phyloP scores from a whole-genome alignment of 1,284 basidiomycete genomes.

The Cutaneotrichosporon dermatis region DNA sequence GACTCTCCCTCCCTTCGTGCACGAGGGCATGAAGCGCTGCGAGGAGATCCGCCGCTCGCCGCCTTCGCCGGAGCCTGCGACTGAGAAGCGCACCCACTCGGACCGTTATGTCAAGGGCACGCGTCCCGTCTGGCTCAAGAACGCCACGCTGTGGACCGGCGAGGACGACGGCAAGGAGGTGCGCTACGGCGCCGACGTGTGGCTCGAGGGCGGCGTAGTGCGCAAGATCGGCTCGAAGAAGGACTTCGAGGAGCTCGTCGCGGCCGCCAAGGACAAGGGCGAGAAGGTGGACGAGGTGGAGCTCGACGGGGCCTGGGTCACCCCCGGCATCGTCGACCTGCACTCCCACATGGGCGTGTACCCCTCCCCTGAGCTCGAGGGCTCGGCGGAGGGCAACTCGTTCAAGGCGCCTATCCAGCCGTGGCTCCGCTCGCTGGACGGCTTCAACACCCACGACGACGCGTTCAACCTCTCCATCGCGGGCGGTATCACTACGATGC shows the following conservation, averaged over 20 bases:
- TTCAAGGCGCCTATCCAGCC: constrained; percentile 49
- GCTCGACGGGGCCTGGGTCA: constrained; percentile 51
- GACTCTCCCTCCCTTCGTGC: constrained; percentile 27
- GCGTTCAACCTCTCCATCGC: constrained; percentile 51
- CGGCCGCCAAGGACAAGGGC: constrained; percentile 8
- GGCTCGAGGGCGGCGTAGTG: constrained; percentile 52
- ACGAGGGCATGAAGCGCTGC: constrained; percentile 42
- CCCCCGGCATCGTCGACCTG: constrained; percentile 63
- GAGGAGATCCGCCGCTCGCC: constrained; percentile 29
- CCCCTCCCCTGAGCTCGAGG: constrained; percentile 56
- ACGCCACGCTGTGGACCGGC: constrained; percentile 77
- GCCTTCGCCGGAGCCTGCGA: constrained; percentile 48
- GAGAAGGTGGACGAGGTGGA: constrained; percentile 41
- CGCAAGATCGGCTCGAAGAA: constrained; percentile 42
- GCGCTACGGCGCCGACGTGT: constrained; percentile 52
- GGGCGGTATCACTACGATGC: constrained; percentile 54
- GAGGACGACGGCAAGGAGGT: constrained; percentile 59
- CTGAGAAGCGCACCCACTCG: constrained; percentile 55
- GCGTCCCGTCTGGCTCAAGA: constrained; percentile 63
- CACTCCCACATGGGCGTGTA: constrained; percentile 74
- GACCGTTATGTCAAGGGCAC: constrained; percentile 69
- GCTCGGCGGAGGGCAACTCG: constrained; percentile 51
- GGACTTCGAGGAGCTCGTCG: constrained; percentile 18
- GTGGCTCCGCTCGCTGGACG: constrained; percentile 53
- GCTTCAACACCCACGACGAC: constrained; percentile 54